Evolutionary conservation across 306 rosid genomes (phyloP).

Genomic region (Inga oerstediana): DNA sequence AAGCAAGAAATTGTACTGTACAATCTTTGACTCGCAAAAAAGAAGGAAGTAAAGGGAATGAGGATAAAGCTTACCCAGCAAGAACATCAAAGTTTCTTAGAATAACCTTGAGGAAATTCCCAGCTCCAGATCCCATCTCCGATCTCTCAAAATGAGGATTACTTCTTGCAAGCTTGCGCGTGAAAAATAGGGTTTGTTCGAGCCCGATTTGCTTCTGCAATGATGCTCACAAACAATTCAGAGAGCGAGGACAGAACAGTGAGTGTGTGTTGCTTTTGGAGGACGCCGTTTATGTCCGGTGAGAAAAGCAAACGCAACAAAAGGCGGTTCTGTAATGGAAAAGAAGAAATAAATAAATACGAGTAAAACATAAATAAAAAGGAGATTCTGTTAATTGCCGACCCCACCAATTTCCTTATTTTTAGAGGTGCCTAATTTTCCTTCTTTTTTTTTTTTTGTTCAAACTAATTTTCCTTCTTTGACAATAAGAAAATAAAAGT

Average conservation of each 20-base stretch:
- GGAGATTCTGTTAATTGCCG: background rate
- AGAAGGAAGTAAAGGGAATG: background rate
- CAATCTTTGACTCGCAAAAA: background rate
- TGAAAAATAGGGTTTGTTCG: slow-evolving; percentile 14
- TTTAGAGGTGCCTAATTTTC: too few relatives aligned
- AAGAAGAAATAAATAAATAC: background rate
- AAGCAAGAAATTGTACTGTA: background rate
- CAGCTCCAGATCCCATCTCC: slow-evolving; percentile 88
- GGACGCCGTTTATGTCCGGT: background rate
- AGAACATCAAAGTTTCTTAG: slow-evolving; percentile 85
- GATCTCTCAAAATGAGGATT: slow-evolving; percentile 20
- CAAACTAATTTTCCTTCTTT: too few relatives aligned
- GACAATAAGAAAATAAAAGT: too few relatives aligned
- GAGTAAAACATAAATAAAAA: too few relatives aligned
- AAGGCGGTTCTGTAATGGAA: background rate
- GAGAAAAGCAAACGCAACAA: background rate
- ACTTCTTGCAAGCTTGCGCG: background rate
- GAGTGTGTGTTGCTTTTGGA: background rate
- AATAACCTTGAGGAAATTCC: slow-evolving; percentile 71
- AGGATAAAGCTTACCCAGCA: slow-evolving; percentile 69
- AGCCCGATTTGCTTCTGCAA: background rate
- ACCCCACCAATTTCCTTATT: background rate
- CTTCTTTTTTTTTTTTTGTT: too few relatives aligned
- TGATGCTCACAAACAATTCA: background rate
- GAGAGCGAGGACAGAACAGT: background rate